Base-by-base conservation (phyloP, 2,329 filamentous ascomycete genomes). In the Ilyonectria robusta region DNA sequence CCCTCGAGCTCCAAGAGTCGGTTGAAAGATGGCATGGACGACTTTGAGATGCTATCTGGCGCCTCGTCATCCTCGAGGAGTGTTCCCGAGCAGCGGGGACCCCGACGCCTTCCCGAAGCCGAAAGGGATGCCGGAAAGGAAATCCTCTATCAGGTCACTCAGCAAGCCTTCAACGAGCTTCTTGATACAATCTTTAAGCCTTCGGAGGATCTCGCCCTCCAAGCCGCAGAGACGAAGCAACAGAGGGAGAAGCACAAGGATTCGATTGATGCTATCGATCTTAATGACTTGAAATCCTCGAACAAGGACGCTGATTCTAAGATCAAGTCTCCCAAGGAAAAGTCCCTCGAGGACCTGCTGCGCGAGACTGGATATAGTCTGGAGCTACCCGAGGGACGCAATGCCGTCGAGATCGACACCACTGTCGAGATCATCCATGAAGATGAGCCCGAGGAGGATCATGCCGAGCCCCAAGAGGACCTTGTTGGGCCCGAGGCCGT, bases 101-200 rank as follows among this genome's bases (percentile, higher is more conserved):
- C 92, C 19, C 91, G 93, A 79, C 92, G 94, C 59, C 91, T 97
- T 17, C 92, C 93, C 1, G 90, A 93, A 71, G 91, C 92, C 1
- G 94, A 97, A 78, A 88, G 88, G 66, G 94, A 97, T 78, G 91
- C 94, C 6, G 94, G 94, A 42, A 94, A 92, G 72, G 94, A 98
- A 77, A 92, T 98, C 4, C 84, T 98, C 1, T 98, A 97, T 76
- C 93, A 97, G 78, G 91, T 97, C 35, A 94, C 94, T 0, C 94
- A 98, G 79, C 93, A 97, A 79, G 80, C 94, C 0, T 94, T 97
- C 82, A 98, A 98, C 76, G 94, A 98, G 80, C 84, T 98, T 2
- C 88, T 99, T 0, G 94, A 98, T 76, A 87, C 91, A 1, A 85
- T 99, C 0, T 99, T 99, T 83, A 92, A 92, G 72, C 85, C 87